Base-by-base conservation (phyloP, 2,329 filamentous ascomycete genomes). In the Boeremia lycopersici region DNA sequence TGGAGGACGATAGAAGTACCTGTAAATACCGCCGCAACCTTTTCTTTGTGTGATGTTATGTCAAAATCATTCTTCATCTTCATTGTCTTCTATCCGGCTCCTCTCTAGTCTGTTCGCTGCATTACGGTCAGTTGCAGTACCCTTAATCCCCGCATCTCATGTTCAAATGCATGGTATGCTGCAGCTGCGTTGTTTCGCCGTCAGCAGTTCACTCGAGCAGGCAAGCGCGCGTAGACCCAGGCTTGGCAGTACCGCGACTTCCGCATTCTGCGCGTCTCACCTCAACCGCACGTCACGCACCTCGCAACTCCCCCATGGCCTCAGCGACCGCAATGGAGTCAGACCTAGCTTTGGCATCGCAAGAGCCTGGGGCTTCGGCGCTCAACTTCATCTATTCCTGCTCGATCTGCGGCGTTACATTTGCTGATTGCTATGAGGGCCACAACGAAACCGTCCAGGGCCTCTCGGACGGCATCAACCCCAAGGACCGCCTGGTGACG, bases 361-460 rank as follows among this genome's bases (percentile, higher is more conserved):
- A 60, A 29, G 49, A 50, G 29, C 53, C 72, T 66, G 77, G 77
- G 65, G 42, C 56, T 19, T 49, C 62, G 34, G 65, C 75, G 7
- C 66, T 75, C 47, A 75, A 82, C 55, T 70, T 81, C 55, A 76
- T 82, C 45, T 80, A 82, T 63, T 77, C 76, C 57, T 83, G 81
- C 63, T 71, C 71, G 26, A 60, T 81, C 33, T 83, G 81, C 62
- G 77, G 79, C 42, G 71, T 71, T 9, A 76, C 75, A 6, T 72
- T 80, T 33, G 72, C 76, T 17, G 79, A 81, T 28, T 66, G 81
- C 25, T 81, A 81, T 62, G 68, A 71, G 7, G 68, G 67, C n/a
- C 56, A 67, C 31, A 65, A 72, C 17, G 70, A 73, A 47, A 73
- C 75, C 17, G 68, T 73, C 10, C 62, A 69, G 26, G 75, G 75